phyloP scores from a whole-genome alignment of 495 filamentous ascomycete species.

The Penicillium manginii region DNA sequence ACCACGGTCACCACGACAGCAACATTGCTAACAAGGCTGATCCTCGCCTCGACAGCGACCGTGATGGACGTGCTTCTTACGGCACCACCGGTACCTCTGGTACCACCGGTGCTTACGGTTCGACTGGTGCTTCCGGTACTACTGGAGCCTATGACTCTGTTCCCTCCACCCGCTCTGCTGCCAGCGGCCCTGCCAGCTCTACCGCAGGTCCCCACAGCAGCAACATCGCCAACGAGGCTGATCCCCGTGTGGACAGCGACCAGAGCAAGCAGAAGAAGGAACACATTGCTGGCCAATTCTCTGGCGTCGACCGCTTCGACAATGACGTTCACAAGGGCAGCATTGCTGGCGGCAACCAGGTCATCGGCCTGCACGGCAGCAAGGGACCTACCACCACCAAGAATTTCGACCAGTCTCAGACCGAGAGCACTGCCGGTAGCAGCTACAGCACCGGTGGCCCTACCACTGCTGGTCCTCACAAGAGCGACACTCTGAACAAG shows the following conservation, averaged over 20 bases:
- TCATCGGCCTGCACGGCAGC: slow-evolving; percentile 11
- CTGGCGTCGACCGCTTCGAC: slow-evolving; percentile 18
- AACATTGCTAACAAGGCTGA: slow-evolving; percentile 27
- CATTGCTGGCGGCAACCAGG: slow-evolving; percentile 20
- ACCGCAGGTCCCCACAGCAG: slow-evolving; percentile 48
- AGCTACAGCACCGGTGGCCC: not conserved
- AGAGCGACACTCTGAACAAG: slow-evolving; percentile 59
- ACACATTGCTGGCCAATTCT: not conserved
- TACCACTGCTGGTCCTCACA: slow-evolving; percentile 37
- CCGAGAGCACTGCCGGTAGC: slow-evolving; percentile 6
- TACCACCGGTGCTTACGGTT: slow-evolving; percentile 12
- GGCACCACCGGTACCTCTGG: slow-evolving; percentile 22
- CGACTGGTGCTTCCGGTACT: slow-evolving; percentile 18
- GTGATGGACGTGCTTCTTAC: not conserved
- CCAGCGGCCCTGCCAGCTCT: slow-evolving; percentile 24
- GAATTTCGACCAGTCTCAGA: slow-evolving; percentile 25
- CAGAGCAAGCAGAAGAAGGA: slow-evolving; percentile 36
- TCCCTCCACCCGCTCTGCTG: slow-evolving; percentile 16
- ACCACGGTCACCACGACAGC: slow-evolving; percentile 26
- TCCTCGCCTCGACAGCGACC: slow-evolving; percentile 27
- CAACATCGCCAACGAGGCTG: slow-evolving; percentile 50
- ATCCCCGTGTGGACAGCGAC: slow-evolving; percentile 55
- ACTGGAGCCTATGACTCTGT: slow-evolving; percentile 25
- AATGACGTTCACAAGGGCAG: slow-evolving; percentile 24
- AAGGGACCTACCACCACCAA: slow-evolving; percentile 24